Percentiles rank a stretch among this genome's conserved stretches.
Conservation (phyloP, 2,329 filamentous ascomycete genomes). For the Diaporthe helianthi region DNA sequence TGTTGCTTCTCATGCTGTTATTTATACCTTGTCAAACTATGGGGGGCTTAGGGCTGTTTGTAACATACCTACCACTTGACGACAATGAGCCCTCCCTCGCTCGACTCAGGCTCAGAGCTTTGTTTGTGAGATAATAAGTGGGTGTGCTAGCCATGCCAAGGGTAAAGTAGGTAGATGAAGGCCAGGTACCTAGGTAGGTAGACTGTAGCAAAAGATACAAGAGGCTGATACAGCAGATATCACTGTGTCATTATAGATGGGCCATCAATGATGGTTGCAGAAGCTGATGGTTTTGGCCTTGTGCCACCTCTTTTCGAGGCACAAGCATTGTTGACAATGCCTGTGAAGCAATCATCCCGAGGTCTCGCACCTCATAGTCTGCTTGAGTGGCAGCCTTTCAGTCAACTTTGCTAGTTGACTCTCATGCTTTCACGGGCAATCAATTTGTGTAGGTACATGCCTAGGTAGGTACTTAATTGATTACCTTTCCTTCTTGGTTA, state of each 20-base stretch:
- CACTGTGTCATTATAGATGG: background rate
- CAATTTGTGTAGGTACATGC: too few relatives aligned
- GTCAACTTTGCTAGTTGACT: too few relatives aligned
- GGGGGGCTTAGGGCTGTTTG: background rate
- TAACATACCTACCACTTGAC: background rate
- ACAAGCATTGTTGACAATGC: background rate
- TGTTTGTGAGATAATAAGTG: background rate
- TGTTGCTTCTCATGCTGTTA: conserved; percentile 3
- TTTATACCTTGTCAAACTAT: background rate
- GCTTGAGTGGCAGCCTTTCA: too few relatives aligned
- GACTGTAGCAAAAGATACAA: background rate
- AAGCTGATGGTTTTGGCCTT: background rate
- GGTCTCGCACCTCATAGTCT: too few relatives aligned
- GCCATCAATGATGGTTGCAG: background rate
- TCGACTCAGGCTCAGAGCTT: background rate
- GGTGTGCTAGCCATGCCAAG: background rate
- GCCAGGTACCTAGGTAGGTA: too few relatives aligned
- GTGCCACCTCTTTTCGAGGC: background rate
- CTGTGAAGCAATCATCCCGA: too few relatives aligned
- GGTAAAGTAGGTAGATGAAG: background rate
- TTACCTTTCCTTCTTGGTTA: too few relatives aligned
- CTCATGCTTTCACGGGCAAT: too few relatives aligned
- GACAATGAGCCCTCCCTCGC: background rate
- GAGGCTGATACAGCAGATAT: background rate
- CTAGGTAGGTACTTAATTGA: too few relatives aligned